phyloP scores from a whole-genome alignment of 371 early-diverging fungal species.

The Blakeslea trispora region DNA sequence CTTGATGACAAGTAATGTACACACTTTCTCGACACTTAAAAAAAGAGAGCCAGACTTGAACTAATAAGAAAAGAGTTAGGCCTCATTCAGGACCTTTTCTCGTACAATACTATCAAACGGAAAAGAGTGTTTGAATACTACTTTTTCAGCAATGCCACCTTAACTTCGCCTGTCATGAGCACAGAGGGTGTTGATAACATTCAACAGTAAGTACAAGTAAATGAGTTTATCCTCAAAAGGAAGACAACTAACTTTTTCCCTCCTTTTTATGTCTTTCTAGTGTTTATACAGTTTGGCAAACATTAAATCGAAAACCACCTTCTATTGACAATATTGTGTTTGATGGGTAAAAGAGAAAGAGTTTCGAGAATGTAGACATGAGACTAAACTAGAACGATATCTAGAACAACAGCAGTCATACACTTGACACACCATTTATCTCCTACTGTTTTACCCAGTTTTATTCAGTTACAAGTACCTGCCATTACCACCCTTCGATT shows the following conservation, averaged over 20 bases:
- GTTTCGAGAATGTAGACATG: too few relatives aligned
- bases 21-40: background rate
- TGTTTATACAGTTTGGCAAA: constrained; percentile 62
- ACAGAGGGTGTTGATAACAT: constrained; percentile 56
- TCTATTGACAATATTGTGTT: constrained; percentile 56
- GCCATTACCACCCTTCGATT: constrained; percentile 57
- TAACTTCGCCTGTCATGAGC: constrained; percentile 53
- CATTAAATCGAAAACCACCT: constrained; percentile 57
- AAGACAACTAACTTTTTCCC: background rate
- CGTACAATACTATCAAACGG: constrained; percentile 34
- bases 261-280: too few relatives aligned
- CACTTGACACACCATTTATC: constrained; percentile 53
- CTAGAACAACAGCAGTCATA: constrained; percentile 56
- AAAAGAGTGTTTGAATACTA: constrained; percentile 41
- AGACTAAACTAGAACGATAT: too few relatives aligned
- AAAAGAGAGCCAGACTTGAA: background rate
- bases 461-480: constrained; percentile 49
- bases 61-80: constrained; percentile 17
- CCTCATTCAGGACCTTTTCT: constrained; percentile 43
- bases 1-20: constrained; percentile 1
- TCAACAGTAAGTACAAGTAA: constrained; percentile 31
- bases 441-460: constrained; percentile 52
- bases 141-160: constrained; percentile 34
- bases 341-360: constrained; percentile 43
- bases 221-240: background rate